Conservation (phyloP, 768 basidiomycete genomes). For the Rhizopogon salebrosus region DNA sequence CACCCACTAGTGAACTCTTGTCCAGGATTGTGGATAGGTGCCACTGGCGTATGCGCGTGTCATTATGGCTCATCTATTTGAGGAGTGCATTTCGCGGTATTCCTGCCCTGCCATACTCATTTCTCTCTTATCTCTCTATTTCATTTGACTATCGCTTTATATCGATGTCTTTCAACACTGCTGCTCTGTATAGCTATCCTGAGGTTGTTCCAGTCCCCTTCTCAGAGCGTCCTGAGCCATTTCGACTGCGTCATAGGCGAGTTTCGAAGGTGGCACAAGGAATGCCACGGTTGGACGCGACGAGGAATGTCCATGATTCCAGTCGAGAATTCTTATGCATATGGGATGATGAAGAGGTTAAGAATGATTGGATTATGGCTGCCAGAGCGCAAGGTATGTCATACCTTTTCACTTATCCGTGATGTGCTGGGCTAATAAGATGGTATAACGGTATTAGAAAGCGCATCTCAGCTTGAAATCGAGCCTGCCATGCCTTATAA, state of each 20-base stretch:
- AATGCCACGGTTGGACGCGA: neutral
- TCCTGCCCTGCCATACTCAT: neutral
- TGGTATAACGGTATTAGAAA: conserved; percentile 5
- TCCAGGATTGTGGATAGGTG: neutral
- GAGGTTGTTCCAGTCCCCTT: too few species aligned
- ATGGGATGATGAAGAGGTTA: neutral
- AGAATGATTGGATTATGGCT: neutral
- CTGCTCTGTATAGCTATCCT: neutral
- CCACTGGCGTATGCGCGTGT: neutral
- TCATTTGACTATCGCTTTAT: neutral
- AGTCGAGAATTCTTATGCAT: neutral
- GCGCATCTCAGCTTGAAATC: neutral
- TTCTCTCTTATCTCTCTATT: neutral
- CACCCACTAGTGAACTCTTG: neutral
- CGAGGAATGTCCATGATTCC: neutral
- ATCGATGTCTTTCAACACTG: neutral
- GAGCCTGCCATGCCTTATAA: neutral
- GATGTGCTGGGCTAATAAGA: neutral
- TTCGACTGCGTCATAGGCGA: neutral
- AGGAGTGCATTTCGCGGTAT: neutral
- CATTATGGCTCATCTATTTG: neutral
- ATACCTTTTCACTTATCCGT: neutral
- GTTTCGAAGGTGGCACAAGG: neutral
- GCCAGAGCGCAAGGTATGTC: conserved; percentile 6
- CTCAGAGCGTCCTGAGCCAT: neutral